phyloP scores from a whole-genome alignment of 2,329 filamentous ascomycete species.

The Cytospora mali region DNA sequence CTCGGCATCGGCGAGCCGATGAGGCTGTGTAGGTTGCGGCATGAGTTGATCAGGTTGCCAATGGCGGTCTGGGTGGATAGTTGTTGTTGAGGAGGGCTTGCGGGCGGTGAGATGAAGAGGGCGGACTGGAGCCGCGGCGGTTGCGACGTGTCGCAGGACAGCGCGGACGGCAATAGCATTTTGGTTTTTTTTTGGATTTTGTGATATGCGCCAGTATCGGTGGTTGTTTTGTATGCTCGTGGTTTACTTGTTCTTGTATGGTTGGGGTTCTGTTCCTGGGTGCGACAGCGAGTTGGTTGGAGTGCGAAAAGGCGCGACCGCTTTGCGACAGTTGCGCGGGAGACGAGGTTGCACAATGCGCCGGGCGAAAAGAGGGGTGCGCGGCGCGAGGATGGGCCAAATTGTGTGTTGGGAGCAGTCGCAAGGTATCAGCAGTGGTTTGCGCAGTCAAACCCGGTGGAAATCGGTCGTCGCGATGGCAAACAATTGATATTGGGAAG shows the following conservation, averaged over 20 bases:
- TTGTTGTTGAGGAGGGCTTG: conserved; percentile 54
- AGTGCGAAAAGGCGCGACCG: conserved; percentile 11
- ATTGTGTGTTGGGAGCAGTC: conserved; percentile 10
- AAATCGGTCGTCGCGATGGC: conserved; percentile 12
- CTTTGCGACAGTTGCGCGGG: conserved; percentile 24
- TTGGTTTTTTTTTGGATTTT: conserved; percentile 6
- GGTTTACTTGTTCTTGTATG: background rate
- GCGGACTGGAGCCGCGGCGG: conserved; percentile 50
- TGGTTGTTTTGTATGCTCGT: background rate
- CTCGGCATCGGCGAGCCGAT: conserved; percentile 46
- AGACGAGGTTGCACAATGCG: conserved; percentile 21
- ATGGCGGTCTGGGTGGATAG: conserved; percentile 50
- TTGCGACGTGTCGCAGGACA: conserved; percentile 60
- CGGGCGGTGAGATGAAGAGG: conserved; percentile 61
- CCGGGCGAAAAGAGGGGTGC: conserved; percentile 24
- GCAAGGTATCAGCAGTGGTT: conserved; percentile 17
- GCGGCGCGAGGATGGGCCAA: conserved; percentile 7
- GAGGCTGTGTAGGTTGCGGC: conserved; percentile 63
- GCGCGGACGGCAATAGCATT: conserved; percentile 63
- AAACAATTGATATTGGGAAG: conserved; percentile 18
- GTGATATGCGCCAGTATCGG: conserved; percentile 6
- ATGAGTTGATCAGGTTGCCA: conserved; percentile 60
- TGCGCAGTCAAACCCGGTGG: conserved; percentile 20
- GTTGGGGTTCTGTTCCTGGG: background rate
- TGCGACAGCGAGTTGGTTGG: conserved; percentile 5